Base-by-base conservation (phyloP, 192 early-diverging fungal genomes). In the Backusella luteola region DNA sequence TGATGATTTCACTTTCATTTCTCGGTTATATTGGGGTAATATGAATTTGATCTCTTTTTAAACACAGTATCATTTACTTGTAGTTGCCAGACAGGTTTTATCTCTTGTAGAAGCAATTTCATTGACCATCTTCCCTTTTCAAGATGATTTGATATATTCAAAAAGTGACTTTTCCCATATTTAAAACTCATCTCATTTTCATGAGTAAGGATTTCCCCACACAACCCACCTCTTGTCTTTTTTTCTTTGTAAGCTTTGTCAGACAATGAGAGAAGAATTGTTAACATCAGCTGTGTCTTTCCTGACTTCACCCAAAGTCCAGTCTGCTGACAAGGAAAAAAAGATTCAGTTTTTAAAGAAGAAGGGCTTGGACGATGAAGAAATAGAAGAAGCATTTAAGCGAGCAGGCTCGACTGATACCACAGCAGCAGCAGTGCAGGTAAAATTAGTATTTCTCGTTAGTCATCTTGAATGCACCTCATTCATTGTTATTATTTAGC, bases 291-390 rank as follows among this genome's bases (percentile, higher is more conserved):
- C 94, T 6, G 86, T 91, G 6, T 86, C 88, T 7, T 95, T 95
- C 78, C 79, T 95, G 44, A 83, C 80, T 8, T 92, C 94, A 19
- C 87, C 91, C 11, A 92, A 90, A 67, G 93, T 95, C 6, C 89
- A 88, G 67, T 80, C 88, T 29, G 88, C 91, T 7, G 90, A 91
- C 0, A 84, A 91, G 52, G 85, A 86, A n/a, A 93, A 94, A 76
- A 87, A 90, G 67, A 80, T 92, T 34, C 86, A 90, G 14, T 95
- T 95, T 73, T 82, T 95, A 52, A 90, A 94, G 76, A 88, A 86
- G 36, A 95, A 95, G 78, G 94, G 94, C 14, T 73, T 95, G 52
- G 89, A 85, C 6, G 38, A 81, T 36, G 89, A 84, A 38, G 94
- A 95, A 80, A 93, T 95, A 59, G 84, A 92, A 56, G 80, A 81